Evolutionary conservation across 805 yeast genomes (phyloP).

Genomic region (Metschnikowia vanudenii): DNA sequence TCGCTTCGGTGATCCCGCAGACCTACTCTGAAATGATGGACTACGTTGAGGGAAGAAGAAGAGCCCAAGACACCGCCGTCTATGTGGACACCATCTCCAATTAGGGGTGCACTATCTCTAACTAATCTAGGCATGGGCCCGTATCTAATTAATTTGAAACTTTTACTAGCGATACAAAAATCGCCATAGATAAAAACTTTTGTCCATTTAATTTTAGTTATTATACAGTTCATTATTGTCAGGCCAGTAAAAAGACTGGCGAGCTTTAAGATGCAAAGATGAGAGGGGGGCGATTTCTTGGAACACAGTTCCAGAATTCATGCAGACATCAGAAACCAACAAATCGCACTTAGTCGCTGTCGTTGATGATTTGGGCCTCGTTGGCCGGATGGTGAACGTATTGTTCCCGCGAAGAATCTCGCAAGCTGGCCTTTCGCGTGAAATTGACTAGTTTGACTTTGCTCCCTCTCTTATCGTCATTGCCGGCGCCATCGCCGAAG

Average conservation of each 20-base stretch:
- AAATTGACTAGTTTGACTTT: conserved; percentile 48
- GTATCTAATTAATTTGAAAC: conserved; percentile 20
- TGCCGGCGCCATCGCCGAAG: conserved; percentile 5
- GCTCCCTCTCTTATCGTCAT: conserved; percentile 9
- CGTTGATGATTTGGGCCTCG: conserved; percentile 36
- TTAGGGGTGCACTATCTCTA: neutral
- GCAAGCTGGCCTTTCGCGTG: conserved; percentile 43
- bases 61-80: conserved; percentile 78
- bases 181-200: neutral
- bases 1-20: conserved; percentile 77
- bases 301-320: neutral
- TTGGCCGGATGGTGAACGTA: conserved; percentile 30
- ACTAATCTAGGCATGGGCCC: conserved; percentile 7
- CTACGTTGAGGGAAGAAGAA: conserved; percentile 85
- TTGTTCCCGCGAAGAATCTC: conserved; percentile 39
- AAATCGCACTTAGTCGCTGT: conserved; percentile 22
- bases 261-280: conserved; percentile 1
- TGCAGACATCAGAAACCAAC: conserved; percentile 2
- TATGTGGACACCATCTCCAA: conserved; percentile 45
- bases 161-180: neutral
- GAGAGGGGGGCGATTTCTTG: neutral
- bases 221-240: conserved; percentile 1
- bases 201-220: neutral
- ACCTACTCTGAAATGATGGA: conserved; percentile 91
- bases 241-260: neutral